Base-by-base conservation (phyloP, 257 asterid species). In the Mentha longifolia region DNA sequence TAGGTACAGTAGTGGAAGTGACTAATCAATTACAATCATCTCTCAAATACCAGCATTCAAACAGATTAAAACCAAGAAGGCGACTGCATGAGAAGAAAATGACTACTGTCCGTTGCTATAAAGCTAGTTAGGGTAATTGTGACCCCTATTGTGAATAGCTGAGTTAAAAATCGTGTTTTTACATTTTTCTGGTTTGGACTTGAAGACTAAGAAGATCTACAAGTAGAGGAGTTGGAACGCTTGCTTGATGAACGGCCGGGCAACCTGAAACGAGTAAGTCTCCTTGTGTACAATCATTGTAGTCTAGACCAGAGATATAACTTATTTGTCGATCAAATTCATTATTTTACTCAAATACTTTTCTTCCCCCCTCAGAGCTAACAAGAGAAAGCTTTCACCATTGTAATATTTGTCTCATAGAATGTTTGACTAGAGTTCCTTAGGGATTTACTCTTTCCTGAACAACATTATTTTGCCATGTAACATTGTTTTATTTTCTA, bases 1-100 rank as follows among this genome's bases (percentile, higher is more conserved):
- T 52, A 81, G 91, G 76, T 88, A 87, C 78, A 78, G 83, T 58
- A 92, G 97, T 72, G 95, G 87, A 76, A 93, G 95, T 83, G 96
- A 95, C 84, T 87, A 88, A 83, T 56, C 52, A 60, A 75, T 33
- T 13, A 30, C 73, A 43, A 72, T 56, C 61, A 39, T 64, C 47
- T 66, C 49, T 31, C 35, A 65, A 69, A 61, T 61, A 54, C 76
- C 71, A 71, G 35, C 65, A 73, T 39, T 74, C 57, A 52, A 72
- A 74, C 75, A 35, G 39, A 35, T 5, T 35, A 35, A 8, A 5
- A 35, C 39, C 39, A 41, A 64, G 84, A 80, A 82, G 81, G 80
- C 79, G 49, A 35, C 46, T 67, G 75, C 74, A 22, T 76, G 59
- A 61, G 73, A 58, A 64, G 78, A 83, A 47, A 67, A 42, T 15